Evolutionary conservation across 75 land plant species (phyloP), one percentile per base, ranked within the genome.

Genomic region (Pinus albicaulis): DNA sequence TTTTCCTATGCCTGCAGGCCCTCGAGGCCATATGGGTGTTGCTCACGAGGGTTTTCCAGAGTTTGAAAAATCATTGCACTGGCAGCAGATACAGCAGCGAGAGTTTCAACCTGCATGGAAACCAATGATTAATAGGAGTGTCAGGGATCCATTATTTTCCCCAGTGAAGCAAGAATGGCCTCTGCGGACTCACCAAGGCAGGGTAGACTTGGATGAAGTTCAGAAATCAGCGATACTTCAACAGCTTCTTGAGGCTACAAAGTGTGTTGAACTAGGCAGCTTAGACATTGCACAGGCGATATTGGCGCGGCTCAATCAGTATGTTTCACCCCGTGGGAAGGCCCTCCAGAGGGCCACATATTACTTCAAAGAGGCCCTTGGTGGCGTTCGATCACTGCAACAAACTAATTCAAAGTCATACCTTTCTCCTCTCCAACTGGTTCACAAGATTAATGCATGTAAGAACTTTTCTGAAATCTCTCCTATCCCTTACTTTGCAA

Each of bases 221-320:
- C 75, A 79, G 48, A 55, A 57, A 3, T 20, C 83, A 25, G 84
- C 82, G 16, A 73, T 85, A 16, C 71, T 79, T 6, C 88, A 86
- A 71, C 93, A 85, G 80, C 78, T 86, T 13, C 63, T 66, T 80
- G 82, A 95, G 78, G 90, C 91, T 26, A 89, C 87, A 20, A 89
- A 90, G 76, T 79, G 85, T 76, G 86, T 89, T 73, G 89, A 92
- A 74, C 70, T 85, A 26, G 89, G 90, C 72, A 90, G 85, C 59
- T 74, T 62, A 13, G 80, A 77, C 53, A 80, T 76, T 82, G 98
- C 95, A 83, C 88, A 85, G 78, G 93, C 85, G 98, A 95, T 95
- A 95, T 95, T 95, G 98, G 98, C 98, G 98, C 98, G 98, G 98
- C 98, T 95, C 98, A 95, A 95, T 93, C 98, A 93, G 77, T 93